Conservation (phyloP, 2,329 filamentous ascomycete species). For the Hymenoscyphus infarciens region DNA sequence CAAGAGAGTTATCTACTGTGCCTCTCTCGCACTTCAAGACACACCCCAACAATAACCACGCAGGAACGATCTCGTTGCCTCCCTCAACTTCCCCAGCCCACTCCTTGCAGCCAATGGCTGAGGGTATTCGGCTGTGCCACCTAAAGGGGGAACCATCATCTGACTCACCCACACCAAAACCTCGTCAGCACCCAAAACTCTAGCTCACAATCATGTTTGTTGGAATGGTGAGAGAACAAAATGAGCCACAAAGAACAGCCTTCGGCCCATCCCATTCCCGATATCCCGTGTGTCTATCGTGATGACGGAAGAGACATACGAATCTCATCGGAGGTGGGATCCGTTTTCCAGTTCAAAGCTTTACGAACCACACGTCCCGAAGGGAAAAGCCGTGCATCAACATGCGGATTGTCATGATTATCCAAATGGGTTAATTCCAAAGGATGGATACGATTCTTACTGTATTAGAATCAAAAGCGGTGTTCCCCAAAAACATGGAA, state of each 20-base stretch:
- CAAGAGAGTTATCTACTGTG: conserved; percentile 2
- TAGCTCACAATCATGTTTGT: not conserved
- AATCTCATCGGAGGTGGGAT: not conserved
- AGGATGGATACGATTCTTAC: conserved; percentile 6
- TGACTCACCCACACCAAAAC: conserved; percentile 7
- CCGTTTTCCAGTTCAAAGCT: not conserved
- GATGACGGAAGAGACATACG: not conserved
- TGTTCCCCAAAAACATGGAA: not conserved
- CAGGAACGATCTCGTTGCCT: conserved; percentile 3
- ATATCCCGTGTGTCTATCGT: not conserved
- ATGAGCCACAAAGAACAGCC: not conserved
- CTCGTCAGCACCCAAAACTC: conserved; percentile 7
- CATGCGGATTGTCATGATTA: not conserved
- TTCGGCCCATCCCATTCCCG: not conserved
- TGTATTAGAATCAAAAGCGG: not conserved
- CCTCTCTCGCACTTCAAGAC: not conserved
- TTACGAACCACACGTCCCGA: not conserved
- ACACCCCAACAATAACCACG: not conserved
- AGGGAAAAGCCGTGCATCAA: conserved; percentile 1
- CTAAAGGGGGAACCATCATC: conserved; percentile 7
- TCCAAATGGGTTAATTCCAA: not conserved
- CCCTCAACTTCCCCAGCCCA: not conserved
- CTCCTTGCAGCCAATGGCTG: not conserved
- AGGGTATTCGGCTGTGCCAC: conserved; percentile 1
- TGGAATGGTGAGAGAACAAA: not conserved